Evolutionary conservation across 2,329 filamentous ascomycete genomes (phyloP).

Genomic region (Pseudogymnoascus sp.): DNA sequence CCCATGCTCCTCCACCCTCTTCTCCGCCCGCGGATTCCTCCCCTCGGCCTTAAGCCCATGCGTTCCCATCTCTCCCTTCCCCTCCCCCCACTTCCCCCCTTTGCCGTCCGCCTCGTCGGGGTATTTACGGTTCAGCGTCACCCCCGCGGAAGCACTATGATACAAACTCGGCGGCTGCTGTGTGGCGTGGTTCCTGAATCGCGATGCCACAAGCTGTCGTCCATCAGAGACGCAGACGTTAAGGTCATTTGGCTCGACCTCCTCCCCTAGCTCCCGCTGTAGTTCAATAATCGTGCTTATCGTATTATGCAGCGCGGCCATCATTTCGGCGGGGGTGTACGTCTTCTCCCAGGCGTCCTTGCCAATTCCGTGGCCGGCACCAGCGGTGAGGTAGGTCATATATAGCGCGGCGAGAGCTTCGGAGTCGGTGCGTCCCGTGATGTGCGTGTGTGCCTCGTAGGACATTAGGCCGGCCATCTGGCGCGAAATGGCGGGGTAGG

Average conservation of each 20-base stretch:
- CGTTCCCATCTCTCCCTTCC: conserved; percentile 14
- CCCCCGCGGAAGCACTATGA: conserved; percentile 40
- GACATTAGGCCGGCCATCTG: conserved; percentile 36
- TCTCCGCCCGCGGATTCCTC: conserved; percentile 22
- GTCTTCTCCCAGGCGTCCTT: conserved; percentile 32
- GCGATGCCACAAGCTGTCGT: conserved; percentile 38
- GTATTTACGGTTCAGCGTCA: conserved; percentile 44
- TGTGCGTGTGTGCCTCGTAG: conserved; percentile 39
- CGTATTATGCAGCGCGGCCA: conserved; percentile 33
- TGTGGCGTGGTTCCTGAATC: conserved; percentile 43
- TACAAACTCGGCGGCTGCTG: conserved; percentile 45
- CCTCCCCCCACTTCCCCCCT: conserved; percentile 28
- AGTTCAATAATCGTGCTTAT: conserved; percentile 37
- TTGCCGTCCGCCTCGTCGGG: conserved; percentile 38
- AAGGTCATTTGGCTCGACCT: conserved; percentile 39
- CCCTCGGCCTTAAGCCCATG: conserved; percentile 12
- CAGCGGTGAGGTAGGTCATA: conserved; percentile 24
- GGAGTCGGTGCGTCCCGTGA: conserved; percentile 43
- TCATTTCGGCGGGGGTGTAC: conserved; percentile 36
- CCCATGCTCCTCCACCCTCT: conserved; percentile 35
- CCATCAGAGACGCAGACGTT: conserved; percentile 47
- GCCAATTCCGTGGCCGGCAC: conserved; percentile 18
- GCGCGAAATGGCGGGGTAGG: conserved; percentile 39
- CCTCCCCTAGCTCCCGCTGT: conserved; percentile 35
- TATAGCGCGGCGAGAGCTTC: conserved; percentile 41